phyloP scores from a whole-genome alignment of 345 rosid genomes.

The Raphanus sativus region DNA sequence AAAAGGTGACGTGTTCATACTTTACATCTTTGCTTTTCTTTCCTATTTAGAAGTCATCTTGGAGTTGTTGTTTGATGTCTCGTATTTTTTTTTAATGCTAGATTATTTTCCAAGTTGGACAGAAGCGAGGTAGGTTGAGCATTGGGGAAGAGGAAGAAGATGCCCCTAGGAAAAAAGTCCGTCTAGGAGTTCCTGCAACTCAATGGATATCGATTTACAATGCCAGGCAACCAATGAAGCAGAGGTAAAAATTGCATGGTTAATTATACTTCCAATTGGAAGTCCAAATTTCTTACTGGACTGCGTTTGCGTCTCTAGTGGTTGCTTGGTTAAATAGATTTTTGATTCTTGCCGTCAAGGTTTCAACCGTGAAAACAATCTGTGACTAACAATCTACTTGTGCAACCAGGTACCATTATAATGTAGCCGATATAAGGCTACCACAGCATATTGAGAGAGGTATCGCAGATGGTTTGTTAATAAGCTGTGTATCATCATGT shows the following conservation, averaged over 20 bases:
- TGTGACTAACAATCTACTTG: slow-evolving; percentile 21
- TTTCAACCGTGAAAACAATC: not conserved
- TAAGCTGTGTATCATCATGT: slow-evolving; percentile 91
- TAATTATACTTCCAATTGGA: slow-evolving; percentile 2
- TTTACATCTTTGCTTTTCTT: slow-evolving; percentile 18
- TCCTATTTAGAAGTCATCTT: slow-evolving; percentile 7
- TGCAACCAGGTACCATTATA: slow-evolving; percentile 83
- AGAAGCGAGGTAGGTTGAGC: slow-evolving; percentile 85
- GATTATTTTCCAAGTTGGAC: slow-evolving; percentile 89
- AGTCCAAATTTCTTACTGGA: not conserved
- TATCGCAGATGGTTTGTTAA: slow-evolving; percentile 84
- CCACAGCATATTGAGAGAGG: slow-evolving; percentile 94
- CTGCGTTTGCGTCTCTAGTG: not conserved
- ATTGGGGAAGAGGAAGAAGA: slow-evolving; percentile 86
- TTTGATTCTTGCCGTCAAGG: not conserved
- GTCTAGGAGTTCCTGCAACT: slow-evolving; percentile 88
- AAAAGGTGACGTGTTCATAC: slow-evolving; percentile 57
- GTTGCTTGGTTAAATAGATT: too few species aligned
- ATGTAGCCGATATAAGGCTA: slow-evolving; percentile 90
- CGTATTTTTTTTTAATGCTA: slow-evolving; percentile 24
- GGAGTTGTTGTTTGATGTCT: slow-evolving; percentile 18
- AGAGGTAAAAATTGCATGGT: slow-evolving; percentile 55
- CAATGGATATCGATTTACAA: slow-evolving; percentile 97
- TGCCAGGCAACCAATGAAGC: slow-evolving; percentile 96
- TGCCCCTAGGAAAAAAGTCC: slow-evolving; percentile 87